Evolutionary conservation across 306 rosid genomes (phyloP).

Genomic region (Malus orientalis): DNA sequence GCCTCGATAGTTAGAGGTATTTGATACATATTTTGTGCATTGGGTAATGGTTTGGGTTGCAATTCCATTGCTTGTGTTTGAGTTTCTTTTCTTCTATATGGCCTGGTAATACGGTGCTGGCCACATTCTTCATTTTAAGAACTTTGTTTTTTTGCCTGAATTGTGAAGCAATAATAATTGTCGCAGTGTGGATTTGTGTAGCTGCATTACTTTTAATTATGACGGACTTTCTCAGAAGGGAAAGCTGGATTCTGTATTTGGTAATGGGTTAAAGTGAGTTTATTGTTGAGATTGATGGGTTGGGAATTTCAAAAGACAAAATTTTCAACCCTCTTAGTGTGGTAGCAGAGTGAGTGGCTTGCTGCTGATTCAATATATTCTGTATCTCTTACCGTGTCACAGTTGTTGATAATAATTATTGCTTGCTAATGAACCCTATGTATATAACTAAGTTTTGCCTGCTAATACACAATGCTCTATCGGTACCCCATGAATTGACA

Average conservation of each 20-base stretch:
- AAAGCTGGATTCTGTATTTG: not conserved
- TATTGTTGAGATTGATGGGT: conserved; percentile 1
- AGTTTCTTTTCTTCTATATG: not conserved
- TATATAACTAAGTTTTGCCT: not conserved
- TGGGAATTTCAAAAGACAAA: not conserved
- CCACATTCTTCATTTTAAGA: not conserved
- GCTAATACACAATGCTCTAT: not conserved
- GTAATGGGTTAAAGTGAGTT: conserved; percentile 9
- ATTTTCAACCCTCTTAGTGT: conserved; percentile 1
- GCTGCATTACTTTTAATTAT: not conserved
- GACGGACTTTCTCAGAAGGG: not conserved
- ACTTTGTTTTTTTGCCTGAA: conserved; percentile 14
- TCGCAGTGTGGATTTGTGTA: conserved; percentile 9
- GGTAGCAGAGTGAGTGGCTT: not conserved
- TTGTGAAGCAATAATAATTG: conserved; percentile 1
- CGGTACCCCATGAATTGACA: not conserved
- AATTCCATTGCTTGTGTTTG: not conserved
- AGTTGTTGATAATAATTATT: not conserved
- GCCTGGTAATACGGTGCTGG: conserved; percentile 4
- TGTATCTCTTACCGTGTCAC: not conserved
- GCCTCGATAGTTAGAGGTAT: conserved; percentile 7
- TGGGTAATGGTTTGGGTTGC: not conserved
- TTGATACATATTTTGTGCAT: not conserved
- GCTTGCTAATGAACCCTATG: not conserved
- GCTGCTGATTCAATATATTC: not conserved